Conservation (phyloP, 1,284 basidiomycete genomes). For the Gymnopus androsaceus region DNA sequence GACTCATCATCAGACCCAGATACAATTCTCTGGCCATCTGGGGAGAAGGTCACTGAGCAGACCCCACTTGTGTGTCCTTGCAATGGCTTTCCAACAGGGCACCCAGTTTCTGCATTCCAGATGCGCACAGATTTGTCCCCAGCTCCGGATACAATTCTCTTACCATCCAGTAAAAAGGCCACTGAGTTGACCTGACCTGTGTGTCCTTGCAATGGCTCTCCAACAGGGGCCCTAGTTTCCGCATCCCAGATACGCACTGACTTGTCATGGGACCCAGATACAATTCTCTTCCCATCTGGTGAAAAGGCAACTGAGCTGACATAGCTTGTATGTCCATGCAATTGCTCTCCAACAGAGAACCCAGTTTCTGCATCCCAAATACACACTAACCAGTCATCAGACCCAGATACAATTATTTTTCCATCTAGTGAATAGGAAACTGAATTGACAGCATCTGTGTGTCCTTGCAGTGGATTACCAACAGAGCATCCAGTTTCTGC, state of each 20-base stretch:
- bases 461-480: background rate
- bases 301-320: background rate
- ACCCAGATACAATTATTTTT: slow-evolving; percentile 1
- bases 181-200: too few species aligned
- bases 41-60: too few species aligned
- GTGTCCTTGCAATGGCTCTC: too few species aligned
- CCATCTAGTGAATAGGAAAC: slow-evolving; percentile 1
- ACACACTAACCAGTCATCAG: background rate
- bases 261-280: slow-evolving; percentile 8
- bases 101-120: too few species aligned
- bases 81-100: too few species aligned
- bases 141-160: too few species aligned
- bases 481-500: background rate
- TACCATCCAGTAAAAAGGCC: too few species aligned
- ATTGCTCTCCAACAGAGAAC: background rate
- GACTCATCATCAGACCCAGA: too few species aligned
- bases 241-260: slow-evolving; percentile 12
- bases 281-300: slow-evolving; percentile 6
- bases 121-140: too few species aligned
- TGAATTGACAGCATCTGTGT: background rate
- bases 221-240: too few species aligned
- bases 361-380: slow-evolving; percentile 4
- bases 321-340: background rate
- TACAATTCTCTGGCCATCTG: too few species aligned
- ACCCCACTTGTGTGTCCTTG: too few species aligned